Conservation (phyloP, 768 basidiomycete genomes). For the Leccinum longicurvipes region DNA sequence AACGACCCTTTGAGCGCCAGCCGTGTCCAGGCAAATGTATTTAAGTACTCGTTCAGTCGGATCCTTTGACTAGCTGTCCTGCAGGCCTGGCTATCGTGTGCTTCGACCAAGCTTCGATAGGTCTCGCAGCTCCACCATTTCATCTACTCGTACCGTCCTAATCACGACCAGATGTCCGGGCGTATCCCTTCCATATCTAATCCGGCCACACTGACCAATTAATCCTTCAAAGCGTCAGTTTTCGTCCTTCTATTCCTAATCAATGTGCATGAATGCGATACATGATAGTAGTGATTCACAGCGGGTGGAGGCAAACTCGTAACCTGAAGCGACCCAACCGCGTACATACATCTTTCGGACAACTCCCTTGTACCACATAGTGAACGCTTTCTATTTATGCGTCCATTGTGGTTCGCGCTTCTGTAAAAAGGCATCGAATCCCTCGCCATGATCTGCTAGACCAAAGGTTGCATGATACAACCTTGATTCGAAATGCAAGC, state of each 20-base stretch:
- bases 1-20: not conserved
- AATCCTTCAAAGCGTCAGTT: not conserved
- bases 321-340: not conserved
- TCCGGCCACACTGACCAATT: not conserved
- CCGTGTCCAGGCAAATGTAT: no score
- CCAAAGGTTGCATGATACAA: slow-evolving; percentile 51
- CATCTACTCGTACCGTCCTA: not conserved
- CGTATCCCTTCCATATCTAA: not conserved
- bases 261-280: not conserved
- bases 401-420: slow-evolving; percentile 45
- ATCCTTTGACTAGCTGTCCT: not conserved
- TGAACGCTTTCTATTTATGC: slow-evolving; percentile 32
- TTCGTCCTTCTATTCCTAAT: not conserved
- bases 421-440: slow-evolving; percentile 46
- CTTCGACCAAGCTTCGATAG: not conserved
- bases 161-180: not conserved
- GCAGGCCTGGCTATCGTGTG: not conserved
- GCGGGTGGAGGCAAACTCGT: not conserved
- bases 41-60: not conserved
- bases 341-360: not conserved
- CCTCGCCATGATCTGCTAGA: slow-evolving; percentile 45
- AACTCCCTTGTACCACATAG: not conserved
- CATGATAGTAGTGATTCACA: not conserved
- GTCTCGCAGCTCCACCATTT: not conserved
- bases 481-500: slow-evolving; percentile 44